These are phyloP conservation scores for Pezicula radicicola DNA, from an alignment of 2,329 filamentous ascomycete species.

Conservation along the genomic window DNA sequence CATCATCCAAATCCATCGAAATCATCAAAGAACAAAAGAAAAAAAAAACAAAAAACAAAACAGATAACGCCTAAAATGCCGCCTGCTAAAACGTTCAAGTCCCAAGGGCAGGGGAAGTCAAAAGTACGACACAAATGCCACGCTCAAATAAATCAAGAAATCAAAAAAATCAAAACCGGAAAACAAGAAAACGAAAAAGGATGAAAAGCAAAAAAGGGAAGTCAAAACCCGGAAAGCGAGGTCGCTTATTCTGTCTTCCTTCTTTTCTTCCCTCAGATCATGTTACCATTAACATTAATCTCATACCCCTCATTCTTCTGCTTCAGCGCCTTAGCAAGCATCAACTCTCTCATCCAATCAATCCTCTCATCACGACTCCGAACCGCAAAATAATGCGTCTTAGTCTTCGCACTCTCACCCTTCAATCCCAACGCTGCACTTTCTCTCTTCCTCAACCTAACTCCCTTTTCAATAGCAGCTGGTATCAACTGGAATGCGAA, in stretches of 20 bases:
- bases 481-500: constrained; percentile 87
- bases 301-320: constrained; percentile 83
- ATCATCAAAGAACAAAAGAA: background rate
- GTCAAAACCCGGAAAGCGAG: constrained; percentile 10
- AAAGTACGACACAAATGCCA: background rate
- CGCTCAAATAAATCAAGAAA: background rate
- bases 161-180: constrained; percentile 10
- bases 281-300: constrained; percentile 77
- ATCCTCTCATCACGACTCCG: constrained; percentile 84
- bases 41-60: constrained; percentile 1
- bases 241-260: background rate
- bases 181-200: constrained; percentile 6
- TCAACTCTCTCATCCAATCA: constrained; percentile 94
- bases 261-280: constrained; percentile 46
- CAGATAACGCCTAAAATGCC: constrained; percentile 15
- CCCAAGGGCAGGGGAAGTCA: background rate
- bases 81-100: constrained; percentile 7
- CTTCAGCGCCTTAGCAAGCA: constrained; percentile 84
- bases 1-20: background rate
- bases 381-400: constrained; percentile 93
- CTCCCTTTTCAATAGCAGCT: constrained; percentile 36
- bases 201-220: background rate
- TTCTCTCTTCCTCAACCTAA: constrained; percentile 44
- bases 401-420: constrained; percentile 61
- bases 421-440: constrained; percentile 30